Evolutionary conservation across 2,329 filamentous ascomycete genomes (phyloP).

Genomic region (Alternaria sp.): DNA sequence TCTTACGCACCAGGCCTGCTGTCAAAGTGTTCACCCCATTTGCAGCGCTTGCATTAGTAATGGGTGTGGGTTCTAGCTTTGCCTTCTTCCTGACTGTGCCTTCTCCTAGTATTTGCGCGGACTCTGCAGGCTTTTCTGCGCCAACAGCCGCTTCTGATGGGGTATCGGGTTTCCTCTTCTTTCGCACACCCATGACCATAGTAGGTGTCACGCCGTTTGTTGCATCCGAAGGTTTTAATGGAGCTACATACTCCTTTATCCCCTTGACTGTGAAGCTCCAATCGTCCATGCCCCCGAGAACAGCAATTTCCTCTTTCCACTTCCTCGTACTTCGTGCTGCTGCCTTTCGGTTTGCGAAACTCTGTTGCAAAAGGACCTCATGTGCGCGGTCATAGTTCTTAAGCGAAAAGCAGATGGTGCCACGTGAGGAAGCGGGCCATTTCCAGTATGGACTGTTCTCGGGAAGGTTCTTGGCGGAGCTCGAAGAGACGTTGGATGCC

Average conservation of each 20-base stretch:
- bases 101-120: conserved; percentile 24
- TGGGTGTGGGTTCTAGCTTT: conserved; percentile 29
- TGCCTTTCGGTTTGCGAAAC: conserved; percentile 71
- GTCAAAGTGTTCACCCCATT: conserved; percentile 38
- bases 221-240: not conserved
- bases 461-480: conserved; percentile 52
- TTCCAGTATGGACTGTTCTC: conserved; percentile 66
- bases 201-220: conserved; percentile 21
- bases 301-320: conserved; percentile 72
- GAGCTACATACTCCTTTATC: conserved; percentile 22
- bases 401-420: conserved; percentile 68
- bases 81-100: conserved; percentile 42
- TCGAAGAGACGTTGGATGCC: conserved; percentile 55
- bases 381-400: conserved; percentile 70
- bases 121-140: conserved; percentile 6
- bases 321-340: conserved; percentile 69
- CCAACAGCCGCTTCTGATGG: conserved; percentile 6
- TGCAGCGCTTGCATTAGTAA: conserved; percentile 7
- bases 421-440: conserved; percentile 69
- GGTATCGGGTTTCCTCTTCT: conserved; percentile 44
- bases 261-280: conserved; percentile 41
- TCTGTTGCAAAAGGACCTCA: conserved; percentile 74
- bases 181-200: conserved; percentile 39
- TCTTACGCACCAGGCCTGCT: conserved; percentile 43
- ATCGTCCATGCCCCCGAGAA: conserved; percentile 38